Percentiles rank a stretch among this genome's conserved stretches.
Evolutionary conservation across 2,329 filamentous ascomycete species (phyloP).

Genomic region (Lomentospora prolificans): DNA sequence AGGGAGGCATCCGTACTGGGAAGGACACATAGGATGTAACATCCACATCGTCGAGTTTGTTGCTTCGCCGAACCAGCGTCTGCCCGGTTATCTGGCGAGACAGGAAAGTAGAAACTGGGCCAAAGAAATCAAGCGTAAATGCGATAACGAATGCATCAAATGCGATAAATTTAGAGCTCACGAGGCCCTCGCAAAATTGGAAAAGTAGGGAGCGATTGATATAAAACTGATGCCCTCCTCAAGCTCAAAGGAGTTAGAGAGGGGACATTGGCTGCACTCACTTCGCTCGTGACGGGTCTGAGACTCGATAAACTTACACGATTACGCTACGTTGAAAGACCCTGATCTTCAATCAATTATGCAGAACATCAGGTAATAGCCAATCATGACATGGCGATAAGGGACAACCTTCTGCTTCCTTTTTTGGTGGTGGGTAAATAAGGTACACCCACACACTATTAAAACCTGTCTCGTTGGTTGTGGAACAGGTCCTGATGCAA

Average conservation of each 20-base stretch:
- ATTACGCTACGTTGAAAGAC: neutral
- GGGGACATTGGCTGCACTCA: too few relatives aligned
- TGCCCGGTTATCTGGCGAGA: neutral
- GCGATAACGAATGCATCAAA: neutral
- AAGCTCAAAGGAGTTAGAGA: neutral
- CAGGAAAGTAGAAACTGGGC: neutral
- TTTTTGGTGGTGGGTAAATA: neutral
- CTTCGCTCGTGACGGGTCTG: too few relatives aligned
- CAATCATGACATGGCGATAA: constrained; percentile 4
- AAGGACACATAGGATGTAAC: too few relatives aligned
- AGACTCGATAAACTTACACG: neutral
- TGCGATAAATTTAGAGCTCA: neutral
- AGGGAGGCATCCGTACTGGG: too few relatives aligned
- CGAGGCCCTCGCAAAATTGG: neutral
- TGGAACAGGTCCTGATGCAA: neutral
- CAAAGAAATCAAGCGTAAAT: neutral
- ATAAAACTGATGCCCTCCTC: too few relatives aligned
- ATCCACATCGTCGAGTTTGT: too few relatives aligned
- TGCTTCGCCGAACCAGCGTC: neutral
- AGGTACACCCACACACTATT: constrained; percentile 4
- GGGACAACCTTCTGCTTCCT: neutral
- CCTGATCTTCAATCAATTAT: constrained; percentile 6
- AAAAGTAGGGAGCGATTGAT: too few relatives aligned
- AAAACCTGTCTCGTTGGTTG: too few relatives aligned
- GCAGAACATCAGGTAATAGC: constrained; percentile 7